Evolutionary conservation across 176 grass and related monocot species (phyloP), one percentile per base, ranked within the genome.

Genomic region (Tillandsia fasciculata): DNA sequence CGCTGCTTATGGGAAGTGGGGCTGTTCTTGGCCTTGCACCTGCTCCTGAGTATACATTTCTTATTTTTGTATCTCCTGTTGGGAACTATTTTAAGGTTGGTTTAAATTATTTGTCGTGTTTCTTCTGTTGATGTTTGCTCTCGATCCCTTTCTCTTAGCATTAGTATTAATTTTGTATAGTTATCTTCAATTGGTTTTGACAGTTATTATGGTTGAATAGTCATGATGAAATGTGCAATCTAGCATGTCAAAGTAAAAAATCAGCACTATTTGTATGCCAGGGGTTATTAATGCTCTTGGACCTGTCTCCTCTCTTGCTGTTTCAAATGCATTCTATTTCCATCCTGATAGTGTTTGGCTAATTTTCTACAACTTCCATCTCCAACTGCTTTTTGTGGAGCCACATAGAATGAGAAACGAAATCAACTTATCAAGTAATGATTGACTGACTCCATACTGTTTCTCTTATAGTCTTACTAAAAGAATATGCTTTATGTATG

Each of bases 11-110:
- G 72, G 93, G 93, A 74, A 96, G 83, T 83, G 93, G 89, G 5
- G 47, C 89, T 42, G 84, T 96, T 83, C 93, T 96, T 87, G 90
- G 93, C 74, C 76, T 96, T 56, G 81, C 84, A 75, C 93, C 93
- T 64, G 86, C 89, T 81, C 77, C 89, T 65, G 93, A 96, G 70
- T 96, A 87, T 73, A 90, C 88, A 65, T 96, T 96, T 79, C 52
- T 96, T 92, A 89, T 92, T 70, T 96, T 83, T 78, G 84, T 89
- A 27, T 87, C 93, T 72, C 93, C 93, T 90, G 89, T 96, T 85
- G 93, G 93, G 26, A 96, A 92, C 68, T 96, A 92, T 73, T 96
- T 96, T 66, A 96, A 92, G 93, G 93, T 97, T 69, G 23, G 86
- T 76, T 47, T 26, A 18, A 15, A 26, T 59, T 53, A 0, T 53